A percentile compares a stretch with the other conserved stretches of the same genome.
phyloP scores from a whole-genome alignment of 2,329 filamentous ascomycete species.

The Phialophora chinensis region DNA sequence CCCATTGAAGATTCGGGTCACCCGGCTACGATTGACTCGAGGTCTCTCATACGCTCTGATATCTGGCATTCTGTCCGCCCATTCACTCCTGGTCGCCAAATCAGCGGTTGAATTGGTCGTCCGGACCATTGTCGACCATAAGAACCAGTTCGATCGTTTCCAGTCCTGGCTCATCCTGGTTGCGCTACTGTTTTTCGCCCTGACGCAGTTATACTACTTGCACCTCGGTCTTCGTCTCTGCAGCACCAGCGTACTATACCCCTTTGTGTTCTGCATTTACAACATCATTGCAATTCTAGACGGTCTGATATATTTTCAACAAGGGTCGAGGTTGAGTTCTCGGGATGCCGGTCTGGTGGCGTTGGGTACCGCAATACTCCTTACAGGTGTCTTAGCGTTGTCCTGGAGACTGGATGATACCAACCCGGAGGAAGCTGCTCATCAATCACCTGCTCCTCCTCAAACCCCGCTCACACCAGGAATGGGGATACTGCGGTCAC shows the following conservation, averaged over 20 bases:
- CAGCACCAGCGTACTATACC: constrained; percentile 94
- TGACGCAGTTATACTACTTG: constrained; percentile 93
- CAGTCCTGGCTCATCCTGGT: constrained; percentile 92
- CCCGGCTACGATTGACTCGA: constrained; percentile 74
- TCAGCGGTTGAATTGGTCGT: constrained; percentile 95
- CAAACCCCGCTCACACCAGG: constrained; percentile 77
- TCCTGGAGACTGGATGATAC: constrained; percentile 87
- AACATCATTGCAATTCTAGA: constrained; percentile 99
- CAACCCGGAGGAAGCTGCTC: constrained; percentile 46
- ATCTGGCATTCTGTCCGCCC: constrained; percentile 90
- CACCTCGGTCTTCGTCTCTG: constrained; percentile 92
- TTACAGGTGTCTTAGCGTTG: constrained; percentile 85
- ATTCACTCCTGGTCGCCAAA: constrained; percentile 91
- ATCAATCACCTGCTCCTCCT: constrained; percentile 45
- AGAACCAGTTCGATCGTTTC: constrained; percentile 95
- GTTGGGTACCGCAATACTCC: constrained; percentile 81
- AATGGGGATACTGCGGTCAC: constrained; percentile 68
- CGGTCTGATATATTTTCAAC: constrained; percentile 94
- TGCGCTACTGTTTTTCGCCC: constrained; percentile 77
- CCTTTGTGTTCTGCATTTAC: constrained; percentile 97
- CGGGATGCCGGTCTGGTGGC: constrained; percentile 76
- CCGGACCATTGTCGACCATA: constrained; percentile 75
- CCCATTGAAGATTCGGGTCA: constrained; percentile 51
- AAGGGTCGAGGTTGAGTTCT: constrained; percentile 77
- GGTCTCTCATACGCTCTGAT: constrained; percentile 89